Base-by-base conservation (phyloP, 805 yeast species). In the Cyberlindnera veronae region DNA sequence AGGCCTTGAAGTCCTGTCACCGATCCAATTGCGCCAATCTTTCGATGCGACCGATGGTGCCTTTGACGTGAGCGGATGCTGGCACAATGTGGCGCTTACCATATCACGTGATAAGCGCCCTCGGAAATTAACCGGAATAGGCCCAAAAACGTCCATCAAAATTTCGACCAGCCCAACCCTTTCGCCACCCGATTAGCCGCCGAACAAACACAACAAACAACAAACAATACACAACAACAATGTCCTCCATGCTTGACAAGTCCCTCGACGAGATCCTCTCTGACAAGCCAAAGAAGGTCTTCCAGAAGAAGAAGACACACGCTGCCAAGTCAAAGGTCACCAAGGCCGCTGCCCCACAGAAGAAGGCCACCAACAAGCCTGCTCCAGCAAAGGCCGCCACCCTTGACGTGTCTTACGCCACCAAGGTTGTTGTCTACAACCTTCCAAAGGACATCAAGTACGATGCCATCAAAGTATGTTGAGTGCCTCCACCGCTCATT, bases 241-340 rank as follows among this genome's bases (percentile, higher is more conserved):
- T 95, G 62, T 74, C 83, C 49, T 74, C 83, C 48, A 75, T 84
- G 57, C 77, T 91, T 69, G 96, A 91, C 69, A 84, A 86, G 71
- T 87, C 97, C 36, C 79, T 91, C 60, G 99, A 91, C 71, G 97
- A 89, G 57, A 91, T 91, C 64, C 85, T 91, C 61, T 77, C 95
- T 44, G 67, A 85, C 48, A 63, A 70, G 54, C 68, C 65, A 58
- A 71, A 68, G 58, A 66, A 54, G 47, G 58, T 55, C 46, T 54
- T 54, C 43, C n/a, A n/a, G n/a, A 61, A 63, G 50, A 59, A 57
- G 42, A 58, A 48, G 41, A 55, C 52, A 36, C 49, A 47, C 20
- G 45, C 29, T 15, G 39, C 48, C 22, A 52, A 45, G 38, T 38
- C 57, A 43, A 64, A 65, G 44, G 55, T 46, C 29, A 40, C 51